phyloP scores from a whole-genome alignment of 2,329 filamentous ascomycete genomes.

The Hymenoscyphus infarciens region DNA sequence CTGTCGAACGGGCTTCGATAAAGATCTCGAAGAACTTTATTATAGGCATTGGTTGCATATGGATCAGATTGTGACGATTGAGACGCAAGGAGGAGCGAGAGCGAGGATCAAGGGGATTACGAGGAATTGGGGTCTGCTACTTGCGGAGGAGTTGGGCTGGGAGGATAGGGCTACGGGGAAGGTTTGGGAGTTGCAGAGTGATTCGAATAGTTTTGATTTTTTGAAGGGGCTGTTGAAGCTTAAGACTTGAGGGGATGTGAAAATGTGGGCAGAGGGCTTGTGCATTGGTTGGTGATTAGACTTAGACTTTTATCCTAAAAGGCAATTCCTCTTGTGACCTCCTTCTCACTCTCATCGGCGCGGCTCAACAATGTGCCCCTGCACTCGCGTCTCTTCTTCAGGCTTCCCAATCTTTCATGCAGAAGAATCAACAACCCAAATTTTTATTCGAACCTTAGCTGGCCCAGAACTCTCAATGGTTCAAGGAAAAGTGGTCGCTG shows the following conservation, averaged over 20 bases:
- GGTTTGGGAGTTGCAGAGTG: conserved; percentile 83
- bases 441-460: too few species aligned
- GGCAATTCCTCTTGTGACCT: background rate
- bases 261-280: background rate
- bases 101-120: conserved; percentile 85
- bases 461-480: too few species aligned
- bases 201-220: conserved; percentile 98
- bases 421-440: too few species aligned
- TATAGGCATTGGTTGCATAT: conserved; percentile 85
- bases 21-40: conserved; percentile 69
- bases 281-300: background rate
- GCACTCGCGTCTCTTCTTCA: background rate
- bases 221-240: conserved; percentile 82
- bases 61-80: conserved; percentile 67
- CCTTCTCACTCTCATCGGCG: background rate
- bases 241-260: conserved; percentile 46
- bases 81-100: conserved; percentile 70
- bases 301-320: background rate
- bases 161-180: conserved; percentile 72
- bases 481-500: too few species aligned
- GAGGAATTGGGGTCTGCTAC: conserved; percentile 82
- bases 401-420: background rate
- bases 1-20: conserved; percentile 69
- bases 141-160: conserved; percentile 76
- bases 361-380: background rate